Base-by-base conservation (phyloP, 768 basidiomycete genomes). In the Bullera alba region DNA sequence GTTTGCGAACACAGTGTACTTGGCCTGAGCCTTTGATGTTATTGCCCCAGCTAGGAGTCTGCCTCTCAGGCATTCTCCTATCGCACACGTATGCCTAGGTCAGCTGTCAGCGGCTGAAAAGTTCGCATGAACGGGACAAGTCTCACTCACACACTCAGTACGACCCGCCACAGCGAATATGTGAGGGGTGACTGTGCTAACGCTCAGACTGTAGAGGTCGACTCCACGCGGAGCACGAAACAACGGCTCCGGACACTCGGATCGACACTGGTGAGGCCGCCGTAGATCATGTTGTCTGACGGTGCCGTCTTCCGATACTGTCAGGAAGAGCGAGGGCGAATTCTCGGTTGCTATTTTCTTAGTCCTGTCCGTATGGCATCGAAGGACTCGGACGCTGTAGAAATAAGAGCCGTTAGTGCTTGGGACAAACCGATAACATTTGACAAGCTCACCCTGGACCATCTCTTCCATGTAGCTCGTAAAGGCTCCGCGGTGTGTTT, bases 261-360 rank as follows among this genome's bases (percentile, higher is more conserved):
- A 46, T 26, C 57, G 61, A 72, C 89, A 93, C n/a, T 71, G 70
- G 70, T 92, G 86, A 14, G 77, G 72, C 8, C 78, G 78, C 45
- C 89, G 77, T 37, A 92, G 72, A 65, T 93, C 89, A 67, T 92
- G 89, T 64, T 91, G 88, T 22, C 89, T 79, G 8, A 91, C 87
- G 25, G 83, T 79, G 3, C 87, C 88, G 72, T 93, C 89, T 84
- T 89, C 65, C 2, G 66, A 63, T 3, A 70, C 70, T 2, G 63
- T 53, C 35, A 70, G 53, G 49, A 63, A 71, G 48, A 51, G 45
- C 46, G 56, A 53, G 10, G 69, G 53, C 42, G 69, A 60, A 30
- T 58, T 53, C 41, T 56, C 51, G 3, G 85, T 84, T 19, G 84
- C 79, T 50, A 91, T 81, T 48, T 84, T 77, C 68, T 93, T 92